A percentile compares a stretch with the other conserved stretches of the same genome.
These are phyloP conservation scores for Apiospora malaysiana DNA, from an alignment of 2,329 filamentous ascomycete species.

Conservation along the genomic window DNA sequence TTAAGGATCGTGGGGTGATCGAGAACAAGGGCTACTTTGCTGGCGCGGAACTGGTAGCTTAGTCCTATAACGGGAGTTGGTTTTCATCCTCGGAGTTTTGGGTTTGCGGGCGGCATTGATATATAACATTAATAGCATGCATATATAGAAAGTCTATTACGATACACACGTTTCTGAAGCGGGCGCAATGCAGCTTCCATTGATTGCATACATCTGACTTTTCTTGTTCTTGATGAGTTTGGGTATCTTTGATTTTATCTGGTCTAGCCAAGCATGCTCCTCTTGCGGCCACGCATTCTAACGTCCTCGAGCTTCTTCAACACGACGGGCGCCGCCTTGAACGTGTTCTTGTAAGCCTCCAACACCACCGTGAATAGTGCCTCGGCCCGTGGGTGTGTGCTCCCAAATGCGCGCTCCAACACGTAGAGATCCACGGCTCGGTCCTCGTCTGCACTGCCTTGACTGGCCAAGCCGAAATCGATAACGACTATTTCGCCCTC, in stretches of 20 bases:
- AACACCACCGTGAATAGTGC: slow-evolving; percentile 76
- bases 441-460: slow-evolving; percentile 86
- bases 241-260: background rate
- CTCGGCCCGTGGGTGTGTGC: slow-evolving; percentile 89
- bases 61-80: slow-evolving; percentile 26
- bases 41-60: slow-evolving; percentile 68
- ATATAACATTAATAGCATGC: slow-evolving; percentile 24
- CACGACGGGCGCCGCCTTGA: slow-evolving; percentile 76
- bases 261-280: slow-evolving; percentile 86
- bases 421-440: slow-evolving; percentile 96
- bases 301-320: slow-evolving; percentile 89
- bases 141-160: slow-evolving; percentile 22
- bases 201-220: slow-evolving; percentile 13
- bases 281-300: slow-evolving; percentile 90
- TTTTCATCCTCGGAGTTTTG: slow-evolving; percentile 21
- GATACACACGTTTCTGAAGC: slow-evolving; percentile 20
- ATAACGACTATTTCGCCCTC: slow-evolving; percentile 86
- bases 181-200: slow-evolving; percentile 18
- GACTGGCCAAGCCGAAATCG: slow-evolving; percentile 89
- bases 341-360: slow-evolving; percentile 73
- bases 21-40: slow-evolving; percentile 99
- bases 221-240: background rate
- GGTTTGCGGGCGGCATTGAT: slow-evolving; percentile 10
- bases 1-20: slow-evolving; percentile 91
- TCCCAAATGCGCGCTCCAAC: slow-evolving; percentile 90